These are phyloP conservation scores for Rhinocladiella similis DNA, from an alignment of 2,329 filamentous ascomycete genomes.

Conservation along the genomic window DNA sequence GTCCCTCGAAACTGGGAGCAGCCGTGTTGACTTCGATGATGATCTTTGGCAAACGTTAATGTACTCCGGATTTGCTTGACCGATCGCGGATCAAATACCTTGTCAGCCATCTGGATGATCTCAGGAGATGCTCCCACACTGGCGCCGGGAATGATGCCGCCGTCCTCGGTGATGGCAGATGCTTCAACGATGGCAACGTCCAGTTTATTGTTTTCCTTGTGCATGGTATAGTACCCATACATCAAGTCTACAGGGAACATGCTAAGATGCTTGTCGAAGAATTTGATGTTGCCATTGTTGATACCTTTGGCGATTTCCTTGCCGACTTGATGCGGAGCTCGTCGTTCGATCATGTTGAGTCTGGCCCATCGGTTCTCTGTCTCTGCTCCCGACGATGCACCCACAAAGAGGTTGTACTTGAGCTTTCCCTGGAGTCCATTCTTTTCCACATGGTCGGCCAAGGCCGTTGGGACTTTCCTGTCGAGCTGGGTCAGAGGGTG, in stretches of 20 bases:
- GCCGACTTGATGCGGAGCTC: constrained; percentile 83
- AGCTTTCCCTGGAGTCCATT: constrained; percentile 81
- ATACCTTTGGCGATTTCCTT: constrained; percentile 89
- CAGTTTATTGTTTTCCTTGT: constrained; percentile 70
- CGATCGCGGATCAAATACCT: too few species aligned
- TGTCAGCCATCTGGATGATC: constrained; percentile 86
- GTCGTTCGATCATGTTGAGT: constrained; percentile 85
- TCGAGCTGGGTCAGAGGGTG: not conserved
- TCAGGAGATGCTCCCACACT: constrained; percentile 84
- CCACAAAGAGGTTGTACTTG: constrained; percentile 84
- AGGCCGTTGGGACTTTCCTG: constrained; percentile 78
- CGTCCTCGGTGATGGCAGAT: constrained; percentile 82
- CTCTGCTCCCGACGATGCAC: constrained; percentile 84
- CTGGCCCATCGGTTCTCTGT: constrained; percentile 91
- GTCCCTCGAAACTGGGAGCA: constrained; percentile 78
- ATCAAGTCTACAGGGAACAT: constrained; percentile 85
- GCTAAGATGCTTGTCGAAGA: constrained; percentile 90
- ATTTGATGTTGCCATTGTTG: constrained; percentile 83
- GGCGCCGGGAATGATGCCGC: constrained; percentile 83
- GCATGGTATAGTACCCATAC: constrained; percentile 78
- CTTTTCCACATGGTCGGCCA: constrained; percentile 86
- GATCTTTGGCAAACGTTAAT: constrained; percentile 50
- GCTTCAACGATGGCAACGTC: constrained; percentile 86
- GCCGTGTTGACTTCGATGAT: constrained; percentile 92
- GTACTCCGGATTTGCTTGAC: too few species aligned